Evolutionary conservation across 2,329 filamentous ascomycete genomes (phyloP), one percentile per base, ranked within the genome.

Genomic region (Colletotrichum tamarilloi): DNA sequence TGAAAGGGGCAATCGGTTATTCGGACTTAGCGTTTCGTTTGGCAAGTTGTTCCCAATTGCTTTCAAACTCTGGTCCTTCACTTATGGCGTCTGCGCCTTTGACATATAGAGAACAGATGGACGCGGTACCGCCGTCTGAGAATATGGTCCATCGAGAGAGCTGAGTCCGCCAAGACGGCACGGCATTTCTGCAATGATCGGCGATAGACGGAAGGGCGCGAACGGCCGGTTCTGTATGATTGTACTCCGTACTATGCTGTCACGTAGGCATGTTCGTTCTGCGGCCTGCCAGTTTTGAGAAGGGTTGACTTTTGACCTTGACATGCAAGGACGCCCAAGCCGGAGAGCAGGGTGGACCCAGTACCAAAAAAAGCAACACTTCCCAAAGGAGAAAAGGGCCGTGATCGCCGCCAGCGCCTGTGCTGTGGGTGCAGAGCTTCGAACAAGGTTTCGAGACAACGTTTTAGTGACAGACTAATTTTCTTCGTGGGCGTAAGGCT

Each of bases 301-400:
- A 42, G 32, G 24, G n/a, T 8, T 35, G 38, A 68, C 69, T 68
- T 65, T 30, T 55, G 2, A 6, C 38, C 12, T 16, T 68, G 65
- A 59, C 38, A 58, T 42, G 52, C 58, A 52, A 24, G 58, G 57
- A 63, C 60, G 52, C 62, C 52, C 65, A 68, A 53, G 69, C 58
- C 28, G 28, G 19, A n/a, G 42, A 22, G 38, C 22, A 22, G 57
- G 46, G 32, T 55, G 30, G 46, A 19, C 16, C 42, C 8, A 55
- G 16, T 32, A 19, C 19, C 22, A 24, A 59, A 65, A 69, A 73
- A 70, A 70, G 67, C n/a, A 70, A 24, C 70, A 62, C 19, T 22
- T 12, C 70, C 55, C 59, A 49, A 60, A 56, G 19, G n/a, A 49
- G 59, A 42, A 28, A 52, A 65, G 26, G 60, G 6, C 38, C 19